Evolutionary conservation across 2,329 filamentous ascomycete genomes (phyloP).

Genomic region (Pyricularia grisea): DNA sequence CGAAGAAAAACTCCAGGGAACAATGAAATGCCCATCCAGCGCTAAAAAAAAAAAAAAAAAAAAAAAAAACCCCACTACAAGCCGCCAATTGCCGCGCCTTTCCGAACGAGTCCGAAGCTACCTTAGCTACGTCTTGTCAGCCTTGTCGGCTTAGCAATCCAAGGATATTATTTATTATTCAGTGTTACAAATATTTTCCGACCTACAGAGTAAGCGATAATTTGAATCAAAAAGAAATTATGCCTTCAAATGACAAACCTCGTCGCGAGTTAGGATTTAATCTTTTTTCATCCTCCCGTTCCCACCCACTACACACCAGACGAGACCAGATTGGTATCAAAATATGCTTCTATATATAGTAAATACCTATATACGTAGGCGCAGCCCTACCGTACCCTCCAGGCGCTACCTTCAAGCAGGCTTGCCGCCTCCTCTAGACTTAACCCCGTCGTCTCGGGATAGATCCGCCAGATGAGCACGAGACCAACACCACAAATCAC

Average conservation of each 20-base stretch:
- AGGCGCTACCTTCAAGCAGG: slow-evolving; percentile 62
- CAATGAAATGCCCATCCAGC: neutral
- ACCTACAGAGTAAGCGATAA: neutral
- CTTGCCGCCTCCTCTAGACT: slow-evolving; percentile 71
- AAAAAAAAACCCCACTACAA: neutral
- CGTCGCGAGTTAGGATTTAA: too few relatives aligned
- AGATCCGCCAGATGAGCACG: slow-evolving; percentile 59
- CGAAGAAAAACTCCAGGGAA: neutral
- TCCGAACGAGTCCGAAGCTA: neutral
- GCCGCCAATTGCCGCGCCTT: neutral
- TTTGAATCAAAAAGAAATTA: too few relatives aligned
- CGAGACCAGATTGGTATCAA: too few relatives aligned
- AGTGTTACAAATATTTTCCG: neutral
- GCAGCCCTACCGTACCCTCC: slow-evolving; percentile 47
- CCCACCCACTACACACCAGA: too few relatives aligned
- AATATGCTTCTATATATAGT: too few relatives aligned
- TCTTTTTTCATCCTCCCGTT: too few relatives aligned
- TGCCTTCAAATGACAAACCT: too few relatives aligned
- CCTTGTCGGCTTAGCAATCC: neutral
- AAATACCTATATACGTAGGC: neutral
- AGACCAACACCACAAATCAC: slow-evolving; percentile 60
- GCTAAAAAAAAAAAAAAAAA: too few relatives aligned
- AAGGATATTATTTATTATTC: too few relatives aligned
- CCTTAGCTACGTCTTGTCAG: neutral
- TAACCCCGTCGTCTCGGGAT: slow-evolving; percentile 79